Conservation (phyloP, 2,329 filamentous ascomycete species). For the Ascosphaera aggregata region DNA sequence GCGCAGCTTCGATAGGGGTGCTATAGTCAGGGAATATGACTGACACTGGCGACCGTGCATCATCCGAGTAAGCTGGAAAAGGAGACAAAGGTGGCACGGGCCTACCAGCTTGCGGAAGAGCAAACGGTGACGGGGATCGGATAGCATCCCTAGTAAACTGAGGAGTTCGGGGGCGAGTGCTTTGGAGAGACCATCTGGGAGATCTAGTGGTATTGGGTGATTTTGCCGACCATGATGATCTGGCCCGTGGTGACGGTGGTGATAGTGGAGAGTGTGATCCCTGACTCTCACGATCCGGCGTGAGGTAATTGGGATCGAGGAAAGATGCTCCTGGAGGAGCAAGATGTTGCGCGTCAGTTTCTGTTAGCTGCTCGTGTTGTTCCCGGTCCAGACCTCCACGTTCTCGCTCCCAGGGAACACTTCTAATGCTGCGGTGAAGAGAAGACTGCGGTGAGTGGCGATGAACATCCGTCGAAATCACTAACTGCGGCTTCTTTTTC, state of each 20-base stretch:
- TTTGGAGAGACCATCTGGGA: background rate
- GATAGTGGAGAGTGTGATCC: conserved; percentile 5
- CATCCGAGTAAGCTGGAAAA: conserved; percentile 47
- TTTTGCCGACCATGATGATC: background rate
- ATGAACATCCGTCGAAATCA: background rate
- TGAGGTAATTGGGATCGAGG: conserved; percentile 15
- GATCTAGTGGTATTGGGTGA: background rate
- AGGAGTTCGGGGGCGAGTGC: background rate
- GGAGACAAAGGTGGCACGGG: conserved; percentile 27
- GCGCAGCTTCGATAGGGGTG: conserved; percentile 19
- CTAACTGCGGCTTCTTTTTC: background rate
- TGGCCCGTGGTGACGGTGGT: conserved; percentile 1
- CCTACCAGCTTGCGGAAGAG: conserved; percentile 2
- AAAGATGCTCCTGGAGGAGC: conserved; percentile 6
- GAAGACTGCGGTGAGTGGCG: background rate
- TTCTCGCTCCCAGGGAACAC: background rate
- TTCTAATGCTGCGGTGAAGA: background rate
- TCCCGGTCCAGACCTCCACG: background rate
- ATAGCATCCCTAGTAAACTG: background rate
- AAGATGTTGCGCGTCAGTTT: background rate
- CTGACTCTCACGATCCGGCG: conserved; percentile 5
- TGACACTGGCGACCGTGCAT: conserved; percentile 11
- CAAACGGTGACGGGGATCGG: conserved; percentile 2
- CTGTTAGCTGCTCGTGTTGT: background rate
- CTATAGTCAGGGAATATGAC: conserved; percentile 11